These are phyloP conservation scores for Dryadomyces quercivorus DNA, from an alignment of 2,329 filamentous ascomycete species.

Conservation along the genomic window DNA sequence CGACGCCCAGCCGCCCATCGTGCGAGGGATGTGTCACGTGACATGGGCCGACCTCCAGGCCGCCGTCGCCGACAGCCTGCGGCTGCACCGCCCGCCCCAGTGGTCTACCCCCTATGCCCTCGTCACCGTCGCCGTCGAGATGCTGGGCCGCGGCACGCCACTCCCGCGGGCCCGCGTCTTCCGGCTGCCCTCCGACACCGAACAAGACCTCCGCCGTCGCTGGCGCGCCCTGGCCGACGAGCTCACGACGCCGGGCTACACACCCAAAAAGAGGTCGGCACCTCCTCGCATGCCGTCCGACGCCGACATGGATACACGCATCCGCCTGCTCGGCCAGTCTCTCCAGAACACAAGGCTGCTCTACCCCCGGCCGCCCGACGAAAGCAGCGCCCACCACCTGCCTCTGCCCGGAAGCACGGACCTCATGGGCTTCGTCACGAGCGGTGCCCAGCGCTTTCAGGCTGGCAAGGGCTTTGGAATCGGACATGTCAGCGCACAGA, in stretches of 20 bases:
- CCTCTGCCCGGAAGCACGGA: constrained; percentile 62
- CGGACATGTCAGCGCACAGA: constrained; percentile 46
- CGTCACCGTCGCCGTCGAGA: constrained; percentile 52
- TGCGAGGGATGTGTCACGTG: constrained; percentile 9
- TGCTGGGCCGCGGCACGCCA: constrained; percentile 60
- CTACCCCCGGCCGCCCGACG: constrained; percentile 22
- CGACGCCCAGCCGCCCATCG: constrained; percentile 2
- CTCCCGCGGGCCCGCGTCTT: constrained; percentile 70
- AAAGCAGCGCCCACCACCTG: constrained; percentile 38
- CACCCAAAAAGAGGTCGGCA: constrained; percentile 5
- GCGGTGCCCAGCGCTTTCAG: constrained; percentile 69
- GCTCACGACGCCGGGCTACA: not conserved
- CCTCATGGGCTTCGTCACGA: constrained; percentile 82
- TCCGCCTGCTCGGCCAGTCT: constrained; percentile 33
- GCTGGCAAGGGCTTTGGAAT: constrained; percentile 66
- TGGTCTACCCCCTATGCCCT: constrained; percentile 18
- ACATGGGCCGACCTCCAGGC: constrained; percentile 10
- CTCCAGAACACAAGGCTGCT: constrained; percentile 28
- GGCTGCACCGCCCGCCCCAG: constrained; percentile 6
- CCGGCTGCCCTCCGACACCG: constrained; percentile 51
- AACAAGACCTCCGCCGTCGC: constrained; percentile 42
- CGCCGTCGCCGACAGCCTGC: constrained; percentile 20
- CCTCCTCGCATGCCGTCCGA: constrained; percentile 13
- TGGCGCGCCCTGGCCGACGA: constrained; percentile 48
- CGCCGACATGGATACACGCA: constrained; percentile 25